Base-by-base conservation (phyloP, 2,329 filamentous ascomycete genomes). In the Trichophyton equinum region DNA sequence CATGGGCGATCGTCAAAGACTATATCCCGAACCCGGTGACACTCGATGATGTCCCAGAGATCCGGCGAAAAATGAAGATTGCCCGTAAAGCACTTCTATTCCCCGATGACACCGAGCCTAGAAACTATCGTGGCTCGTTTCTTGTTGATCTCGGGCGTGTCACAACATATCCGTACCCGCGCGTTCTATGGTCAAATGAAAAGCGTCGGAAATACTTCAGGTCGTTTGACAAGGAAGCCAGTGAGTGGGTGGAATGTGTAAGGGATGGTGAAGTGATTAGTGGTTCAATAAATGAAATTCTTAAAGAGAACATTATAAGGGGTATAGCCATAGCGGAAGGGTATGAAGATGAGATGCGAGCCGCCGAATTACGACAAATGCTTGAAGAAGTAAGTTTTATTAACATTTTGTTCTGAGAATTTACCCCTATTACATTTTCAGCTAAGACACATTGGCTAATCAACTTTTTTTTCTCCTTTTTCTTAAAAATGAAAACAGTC, bases 1-100 rank as follows among this genome's bases (percentile, higher is more conserved):
- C 57, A 36, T 62, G 63, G 61, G 61, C 63, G 3, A 62, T 64
- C 44, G 55, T 64, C 40, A 63, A 64, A n/a, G 62, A 62, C n/a
- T 60, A 63, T 27, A 61, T 62, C 22, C 57, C 49, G 4, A 38
- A 61, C 1, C 27, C 44, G 22, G 15, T 62, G 13, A 30, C 60
- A 18, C 20, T 63, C n/a, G 30, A 22, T 8, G 60, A 64, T 62
- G 56, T 62, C 13, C 63, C 62, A 3, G 62, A 62, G 27, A 60
- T 64, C 46, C 51, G 51, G 11, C 58, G 60, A 22, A 63, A 64
- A 42, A 63, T 62, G 60, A 30, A 42, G 22, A 61, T 64, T 18
- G 63, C 63, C 25, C 58, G 59, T 15, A 63, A 61, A 25, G 62
- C 60, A 11, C 42, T 59, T 15, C 46, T 64, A 46, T 51, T 38